Percentiles rank a stretch among this genome's conserved stretches.
Evolutionary conservation across 2,329 filamentous ascomycete species (phyloP).

Genomic region (Sarocladiaceae sp.): DNA sequence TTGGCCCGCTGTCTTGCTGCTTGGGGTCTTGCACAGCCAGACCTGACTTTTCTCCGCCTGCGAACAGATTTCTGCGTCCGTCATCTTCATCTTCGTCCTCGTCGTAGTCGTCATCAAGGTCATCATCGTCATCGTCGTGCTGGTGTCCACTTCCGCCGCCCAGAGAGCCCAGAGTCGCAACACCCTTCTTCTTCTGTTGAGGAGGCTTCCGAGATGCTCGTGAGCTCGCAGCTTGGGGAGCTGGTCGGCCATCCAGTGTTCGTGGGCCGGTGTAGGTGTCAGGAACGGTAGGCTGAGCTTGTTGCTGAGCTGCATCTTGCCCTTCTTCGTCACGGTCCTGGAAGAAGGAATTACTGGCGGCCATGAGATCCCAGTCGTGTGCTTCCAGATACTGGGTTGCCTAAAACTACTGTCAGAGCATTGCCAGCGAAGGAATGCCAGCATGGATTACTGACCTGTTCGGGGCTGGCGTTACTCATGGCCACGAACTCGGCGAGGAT

Average conservation of each 20-base stretch:
- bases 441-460: constrained; percentile 34
- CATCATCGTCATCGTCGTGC: constrained; percentile 50
- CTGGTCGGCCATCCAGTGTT: constrained; percentile 59
- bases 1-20: constrained; percentile 41
- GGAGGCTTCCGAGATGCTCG: constrained; percentile 30
- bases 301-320: constrained; percentile 29
- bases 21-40: constrained; percentile 62
- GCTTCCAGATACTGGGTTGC: constrained; percentile 62
- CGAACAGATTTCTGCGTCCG: constrained; percentile 66
- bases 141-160: constrained; percentile 41
- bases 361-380: constrained; percentile 62
- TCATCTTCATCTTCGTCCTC: constrained; percentile 54
- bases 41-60: constrained; percentile 80
- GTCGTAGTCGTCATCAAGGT: constrained; percentile 56
- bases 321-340: constrained; percentile 47
- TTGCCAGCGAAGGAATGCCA: background rate
- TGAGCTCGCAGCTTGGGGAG: constrained; percentile 34
- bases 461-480: constrained; percentile 47
- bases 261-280: constrained; percentile 55
- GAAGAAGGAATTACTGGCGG: constrained; percentile 60
- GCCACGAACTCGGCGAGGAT: constrained; percentile 49
- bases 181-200: constrained; percentile 52
- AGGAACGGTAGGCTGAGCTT: constrained; percentile 30
- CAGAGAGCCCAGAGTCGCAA: constrained; percentile 57
- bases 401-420: constrained; percentile 22